Base-by-base conservation (phyloP, 179 eudicot genomes). In the Nepenthes alata region DNA sequence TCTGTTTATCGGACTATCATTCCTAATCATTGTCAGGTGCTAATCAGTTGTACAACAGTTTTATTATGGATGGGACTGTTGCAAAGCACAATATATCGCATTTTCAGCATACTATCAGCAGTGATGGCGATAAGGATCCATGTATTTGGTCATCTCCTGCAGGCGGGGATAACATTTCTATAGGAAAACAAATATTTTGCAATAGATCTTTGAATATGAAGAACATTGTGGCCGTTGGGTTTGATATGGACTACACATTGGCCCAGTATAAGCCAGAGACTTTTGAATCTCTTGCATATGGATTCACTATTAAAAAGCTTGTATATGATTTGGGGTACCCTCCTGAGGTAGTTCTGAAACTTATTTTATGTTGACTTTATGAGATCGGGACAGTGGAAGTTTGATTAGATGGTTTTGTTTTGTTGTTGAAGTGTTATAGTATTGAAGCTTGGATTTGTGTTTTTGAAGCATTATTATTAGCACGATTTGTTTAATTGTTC, bases 211-310 rank as follows among this genome's bases (percentile, higher is more conserved):
- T 93, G 62, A 89, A 93, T 75, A 89, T 93, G 98, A 87, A 80
- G 69, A 82, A 57, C 71, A 89, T 93, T 50, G 87, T 87, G 61
- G 95, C 98, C 68, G 94, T 93, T 61, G 98, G 98, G 56, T 93
- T 93, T 69, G 97, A 89, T 73, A 93, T 93, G 98, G 98, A 93
- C 76, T 93, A 93, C 61, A 93, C 98, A 36, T 70, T 93, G 77
- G 97, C 96, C 53, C 97, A 91, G 38, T 91, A 91, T 73, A 83
- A 80, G 64, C 78, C 97, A 12, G 94, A 87, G 67, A 93, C 97
- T 35, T 93, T 93, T 58, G 97, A 93, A 70, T 80, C 95, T 3
- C 97, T 93, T 75, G 98, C 98, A 9, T 93, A 93, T 69, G 82
- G 77, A 49, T 97, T 97, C 74, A 93, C 97, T 12, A 72, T 93